Percentiles rank a stretch among this genome's conserved stretches.
phyloP scores from a whole-genome alignment of 345 rosid species.

The Moringa oleifera region DNA sequence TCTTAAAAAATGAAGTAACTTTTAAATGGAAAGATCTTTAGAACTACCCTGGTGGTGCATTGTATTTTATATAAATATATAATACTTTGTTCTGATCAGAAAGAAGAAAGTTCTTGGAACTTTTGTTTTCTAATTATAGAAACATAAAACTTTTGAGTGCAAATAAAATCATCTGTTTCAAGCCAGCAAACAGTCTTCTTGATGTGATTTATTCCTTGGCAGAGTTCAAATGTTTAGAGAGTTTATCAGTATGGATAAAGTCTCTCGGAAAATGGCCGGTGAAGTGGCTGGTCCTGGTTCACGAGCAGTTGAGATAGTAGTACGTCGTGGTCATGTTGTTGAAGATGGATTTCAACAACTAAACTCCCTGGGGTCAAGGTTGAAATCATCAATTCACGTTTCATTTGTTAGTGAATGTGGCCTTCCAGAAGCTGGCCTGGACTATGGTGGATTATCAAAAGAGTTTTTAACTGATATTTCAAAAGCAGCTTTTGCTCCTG shows the following conservation, averaged over 20 bases:
- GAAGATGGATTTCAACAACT: slow-evolving; percentile 92
- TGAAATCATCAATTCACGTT: slow-evolving; percentile 88
- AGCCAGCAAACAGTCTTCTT: too few species aligned
- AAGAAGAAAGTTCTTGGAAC: too few species aligned
- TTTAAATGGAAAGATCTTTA: too few species aligned
- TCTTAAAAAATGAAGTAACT: too few species aligned
- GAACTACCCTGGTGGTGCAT: too few species aligned
- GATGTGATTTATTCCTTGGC: slow-evolving; percentile 27
- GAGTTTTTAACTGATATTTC: slow-evolving; percentile 96
- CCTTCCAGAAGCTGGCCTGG: slow-evolving; percentile 97
- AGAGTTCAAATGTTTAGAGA: slow-evolving; percentile 98
- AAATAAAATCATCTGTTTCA: neutral
- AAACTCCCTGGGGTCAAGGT: slow-evolving; percentile 73
- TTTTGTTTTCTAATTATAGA: too few species aligned
- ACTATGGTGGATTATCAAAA: slow-evolving; percentile 94
- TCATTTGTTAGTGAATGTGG: slow-evolving; percentile 96
- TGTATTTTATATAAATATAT: too few species aligned
- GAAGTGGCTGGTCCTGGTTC: slow-evolving; percentile 84
- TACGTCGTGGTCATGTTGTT: slow-evolving; percentile 84
- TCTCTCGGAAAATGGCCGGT: slow-evolving; percentile 82
- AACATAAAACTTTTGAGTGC: neutral
- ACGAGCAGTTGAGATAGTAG: slow-evolving; percentile 73
- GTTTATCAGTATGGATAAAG: slow-evolving; percentile 87
- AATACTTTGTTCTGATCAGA: too few species aligned
- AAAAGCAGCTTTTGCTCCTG: slow-evolving; percentile 84